phyloP scores from a whole-genome alignment of 2,329 filamentous ascomycete genomes.

The Pseudopithomyces maydicus region DNA sequence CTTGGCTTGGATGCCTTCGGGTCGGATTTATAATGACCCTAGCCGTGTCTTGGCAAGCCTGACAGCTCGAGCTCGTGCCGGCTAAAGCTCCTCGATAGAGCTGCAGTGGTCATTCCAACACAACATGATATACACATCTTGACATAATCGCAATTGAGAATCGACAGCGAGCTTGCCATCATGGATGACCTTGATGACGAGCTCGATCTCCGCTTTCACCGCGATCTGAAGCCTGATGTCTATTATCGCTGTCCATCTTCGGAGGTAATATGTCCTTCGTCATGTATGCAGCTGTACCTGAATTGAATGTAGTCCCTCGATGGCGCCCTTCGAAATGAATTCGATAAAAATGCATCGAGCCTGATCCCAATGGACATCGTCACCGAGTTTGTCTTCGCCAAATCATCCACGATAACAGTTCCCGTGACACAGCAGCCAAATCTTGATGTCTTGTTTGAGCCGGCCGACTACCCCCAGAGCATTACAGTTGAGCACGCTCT shows the following conservation, averaged over 20 bases:
- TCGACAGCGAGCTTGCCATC: background rate
- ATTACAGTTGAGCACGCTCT: slow-evolving; percentile 35
- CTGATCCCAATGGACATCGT: slow-evolving; percentile 36
- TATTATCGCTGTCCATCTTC: slow-evolving; percentile 38
- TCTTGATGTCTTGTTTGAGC: slow-evolving; percentile 31
- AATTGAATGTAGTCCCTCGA: slow-evolving; percentile 30
- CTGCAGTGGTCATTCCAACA: background rate
- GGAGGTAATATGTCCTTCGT: slow-evolving; percentile 24
- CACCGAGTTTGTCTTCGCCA: slow-evolving; percentile 40
- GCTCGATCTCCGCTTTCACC: slow-evolving; percentile 37
- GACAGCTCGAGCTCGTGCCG: background rate
- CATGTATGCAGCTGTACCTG: slow-evolving; percentile 14
- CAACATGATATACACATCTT: slow-evolving; percentile 1
- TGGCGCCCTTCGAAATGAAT: slow-evolving; percentile 35
- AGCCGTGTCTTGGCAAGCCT: background rate
- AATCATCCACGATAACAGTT: slow-evolving; percentile 36
- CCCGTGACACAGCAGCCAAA: slow-evolving; percentile 31
- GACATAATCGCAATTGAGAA: background rate
- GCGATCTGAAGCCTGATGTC: slow-evolving; percentile 33
- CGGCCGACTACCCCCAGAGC: slow-evolving; percentile 32
- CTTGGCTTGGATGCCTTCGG: background rate
- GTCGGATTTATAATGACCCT: background rate
- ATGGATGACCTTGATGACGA: slow-evolving; percentile 41
- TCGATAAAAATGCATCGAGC: slow-evolving; percentile 32
- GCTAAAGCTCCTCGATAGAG: background rate